A percentile compares a stretch with the other conserved stretches of the same genome.
Evolutionary conservation across 192 early-diverging fungal genomes (phyloP).

Genomic region (Umbelopsis sp.): DNA sequence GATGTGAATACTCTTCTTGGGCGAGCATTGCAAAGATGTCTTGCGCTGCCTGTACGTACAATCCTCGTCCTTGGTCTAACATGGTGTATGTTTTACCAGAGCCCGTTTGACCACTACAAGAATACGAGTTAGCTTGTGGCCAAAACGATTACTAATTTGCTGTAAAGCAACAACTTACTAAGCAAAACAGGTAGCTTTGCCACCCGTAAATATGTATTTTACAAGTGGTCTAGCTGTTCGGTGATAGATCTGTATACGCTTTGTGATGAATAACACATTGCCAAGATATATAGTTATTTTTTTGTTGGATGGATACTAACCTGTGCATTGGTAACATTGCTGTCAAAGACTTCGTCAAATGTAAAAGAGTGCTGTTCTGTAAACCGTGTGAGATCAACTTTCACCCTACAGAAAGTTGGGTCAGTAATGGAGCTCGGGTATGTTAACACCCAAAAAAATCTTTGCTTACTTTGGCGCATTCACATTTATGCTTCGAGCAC

Average conservation of each 20-base stretch:
- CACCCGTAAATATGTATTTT: conserved; percentile 92
- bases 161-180: conserved; percentile 63
- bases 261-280: neutral
- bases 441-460: neutral
- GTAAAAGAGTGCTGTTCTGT: conserved; percentile 91
- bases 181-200: conserved; percentile 98
- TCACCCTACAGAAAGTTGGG: conserved; percentile 59
- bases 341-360: conserved; percentile 97
- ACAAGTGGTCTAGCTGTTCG: conserved; percentile 93
- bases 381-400: conserved; percentile 93
- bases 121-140: too few relatives aligned
- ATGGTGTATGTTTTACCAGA: conserved; percentile 96
- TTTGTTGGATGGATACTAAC: conserved; percentile 43
- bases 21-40: conserved; percentile 85
- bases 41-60: conserved; percentile 89
- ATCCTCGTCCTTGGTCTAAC: conserved; percentile 85
- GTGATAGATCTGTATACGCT: conserved; percentile 63
- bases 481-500: conserved; percentile 74
- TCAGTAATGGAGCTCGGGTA: neutral
- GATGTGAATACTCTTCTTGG: conserved; percentile 67
- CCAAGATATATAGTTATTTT: neutral
- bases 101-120: conserved; percentile 75
- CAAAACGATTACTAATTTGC: neutral
- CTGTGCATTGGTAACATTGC: conserved; percentile 76
- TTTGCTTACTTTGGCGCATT: conserved; percentile 90